Percentiles rank a stretch among this genome's conserved stretches.
Conservation (phyloP, 306 rosid genomes). For the Malus sylvestris region DNA sequence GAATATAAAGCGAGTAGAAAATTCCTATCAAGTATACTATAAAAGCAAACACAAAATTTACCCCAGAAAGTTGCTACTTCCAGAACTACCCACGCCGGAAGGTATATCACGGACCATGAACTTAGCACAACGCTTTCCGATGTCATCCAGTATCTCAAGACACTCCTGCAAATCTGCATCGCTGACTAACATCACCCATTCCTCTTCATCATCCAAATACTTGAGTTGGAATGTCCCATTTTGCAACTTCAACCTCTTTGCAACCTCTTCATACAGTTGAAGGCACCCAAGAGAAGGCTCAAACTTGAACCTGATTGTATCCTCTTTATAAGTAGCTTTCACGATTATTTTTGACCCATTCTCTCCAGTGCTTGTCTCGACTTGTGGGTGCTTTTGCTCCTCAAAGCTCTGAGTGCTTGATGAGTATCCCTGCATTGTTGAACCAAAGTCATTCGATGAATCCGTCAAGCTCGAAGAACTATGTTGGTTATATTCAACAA, state of each 20-base stretch:
- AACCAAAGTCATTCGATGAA: conserved; percentile 49
- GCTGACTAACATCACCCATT: conserved; percentile 76
- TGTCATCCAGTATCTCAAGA: conserved; percentile 57
- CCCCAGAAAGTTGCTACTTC: conserved; percentile 43
- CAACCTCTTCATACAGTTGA: conserved; percentile 69
- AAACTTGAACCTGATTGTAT: conserved; percentile 70
- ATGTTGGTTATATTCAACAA: conserved; percentile 40
- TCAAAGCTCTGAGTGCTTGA: conserved; percentile 55
- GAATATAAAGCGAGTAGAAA: not conserved
- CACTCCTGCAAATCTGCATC: conserved; percentile 75
- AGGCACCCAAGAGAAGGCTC: conserved; percentile 47
- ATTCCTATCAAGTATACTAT: not conserved
- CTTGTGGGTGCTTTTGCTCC: conserved; percentile 37
- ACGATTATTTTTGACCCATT: conserved; percentile 42
- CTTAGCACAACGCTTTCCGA: conserved; percentile 44
- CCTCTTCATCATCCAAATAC: conserved; percentile 77
- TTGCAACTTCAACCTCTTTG: conserved; percentile 56
- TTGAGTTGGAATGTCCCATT: conserved; percentile 65
- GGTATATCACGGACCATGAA: conserved; percentile 62
- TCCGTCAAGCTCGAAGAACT: conserved; percentile 50
- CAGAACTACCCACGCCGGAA: conserved; percentile 41
- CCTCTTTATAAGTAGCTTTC: conserved; percentile 70
- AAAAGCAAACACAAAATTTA: not conserved
- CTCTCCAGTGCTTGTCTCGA: conserved; percentile 29
- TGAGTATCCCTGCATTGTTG: conserved; percentile 43